These are phyloP conservation scores for Schoenoplectus tabernaemontani DNA, from an alignment of 202 grass and related monocot species.

Conservation along the genomic window DNA sequence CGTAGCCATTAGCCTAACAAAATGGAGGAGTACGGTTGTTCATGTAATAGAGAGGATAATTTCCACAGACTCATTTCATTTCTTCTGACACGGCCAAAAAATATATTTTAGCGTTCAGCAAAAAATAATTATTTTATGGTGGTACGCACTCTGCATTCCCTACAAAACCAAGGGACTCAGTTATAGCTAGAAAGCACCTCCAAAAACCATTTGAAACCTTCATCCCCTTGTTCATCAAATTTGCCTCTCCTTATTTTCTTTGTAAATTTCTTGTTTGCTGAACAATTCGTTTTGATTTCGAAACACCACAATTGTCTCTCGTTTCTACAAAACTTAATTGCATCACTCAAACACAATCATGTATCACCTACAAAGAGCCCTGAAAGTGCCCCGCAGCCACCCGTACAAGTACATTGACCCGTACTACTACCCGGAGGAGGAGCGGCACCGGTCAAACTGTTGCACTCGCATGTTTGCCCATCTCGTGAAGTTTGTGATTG, in stretches of 20 bases:
- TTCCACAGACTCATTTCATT: not conserved
- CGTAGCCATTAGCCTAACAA: not conserved
- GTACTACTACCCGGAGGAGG: conserved; percentile 15
- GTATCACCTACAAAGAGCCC: conserved; percentile 25
- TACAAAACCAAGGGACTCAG: conserved; percentile 1
- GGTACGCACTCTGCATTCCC: not conserved
- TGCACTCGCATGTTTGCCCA: conserved; percentile 39
- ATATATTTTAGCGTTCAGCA: not conserved
- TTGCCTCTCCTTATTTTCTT: not conserved
- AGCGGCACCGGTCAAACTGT: not conserved
- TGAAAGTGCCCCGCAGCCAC: conserved; percentile 19
- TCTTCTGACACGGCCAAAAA: not conserved
- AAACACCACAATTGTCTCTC: not conserved
- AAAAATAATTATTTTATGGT: not conserved
- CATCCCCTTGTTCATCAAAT: not conserved
- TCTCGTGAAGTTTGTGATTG: conserved; percentile 43
- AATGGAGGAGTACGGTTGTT: not conserved
- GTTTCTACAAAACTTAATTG: not conserved
- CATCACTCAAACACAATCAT: not conserved
- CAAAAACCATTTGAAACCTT: conserved; percentile 6
- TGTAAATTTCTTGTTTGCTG: not conserved
- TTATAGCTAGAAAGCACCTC: not conserved
- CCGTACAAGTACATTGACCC: conserved; percentile 26
- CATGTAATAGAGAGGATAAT: not conserved
- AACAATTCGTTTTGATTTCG: not conserved